Percentiles rank a stretch among this genome's conserved stretches.
phyloP scores from a whole-genome alignment of 805 yeast genomes.

The Millerozyma acaciae region DNA sequence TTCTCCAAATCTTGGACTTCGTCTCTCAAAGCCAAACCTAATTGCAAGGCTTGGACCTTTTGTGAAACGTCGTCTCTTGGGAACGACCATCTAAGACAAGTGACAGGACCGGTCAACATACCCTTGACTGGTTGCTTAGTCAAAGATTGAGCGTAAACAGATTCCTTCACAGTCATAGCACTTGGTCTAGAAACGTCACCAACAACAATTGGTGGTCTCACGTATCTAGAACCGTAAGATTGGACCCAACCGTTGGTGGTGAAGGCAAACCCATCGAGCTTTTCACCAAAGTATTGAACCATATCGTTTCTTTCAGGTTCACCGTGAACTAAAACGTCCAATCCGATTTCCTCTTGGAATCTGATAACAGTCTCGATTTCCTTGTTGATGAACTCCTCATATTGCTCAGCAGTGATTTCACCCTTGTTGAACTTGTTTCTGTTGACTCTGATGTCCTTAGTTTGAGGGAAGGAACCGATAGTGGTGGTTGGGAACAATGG shows the following conservation, averaged over 20 bases:
- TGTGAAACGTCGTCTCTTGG: constrained; percentile 98
- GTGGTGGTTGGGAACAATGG: constrained; percentile 99
- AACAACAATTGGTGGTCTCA: constrained; percentile 98
- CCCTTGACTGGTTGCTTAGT: constrained; percentile 97
- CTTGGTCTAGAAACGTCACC: constrained; percentile 99
- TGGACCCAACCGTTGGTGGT: constrained; percentile 99
- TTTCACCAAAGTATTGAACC: constrained; percentile 99
- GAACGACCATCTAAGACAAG: constrained; percentile 99
- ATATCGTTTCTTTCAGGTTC: constrained; percentile 99
- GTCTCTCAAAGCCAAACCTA: constrained; percentile 96
- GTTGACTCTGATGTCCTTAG: constrained; percentile 97
- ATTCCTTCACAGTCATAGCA: constrained; percentile 98
- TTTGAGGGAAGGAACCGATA: constrained; percentile 99
- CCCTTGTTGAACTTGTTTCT: constrained; percentile 99
- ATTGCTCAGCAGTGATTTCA: constrained; percentile 88
- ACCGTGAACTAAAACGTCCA: constrained; percentile 98
- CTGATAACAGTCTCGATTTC: constrained; percentile 94
- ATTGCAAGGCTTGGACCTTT: constrained; percentile 92
- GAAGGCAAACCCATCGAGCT: constrained; percentile 96
- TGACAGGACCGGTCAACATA: constrained; percentile 99
- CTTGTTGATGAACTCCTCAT: constrained; percentile 93
- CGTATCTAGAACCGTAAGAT: constrained; percentile 99
- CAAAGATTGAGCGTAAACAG: constrained; percentile 96
- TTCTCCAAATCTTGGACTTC: constrained; percentile 98
- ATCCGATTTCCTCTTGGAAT: constrained; percentile 99